Percentiles rank a stretch among this genome's conserved stretches.
Conservation (phyloP, 345 rosid species). For the Erucastrum elatum region DNA sequence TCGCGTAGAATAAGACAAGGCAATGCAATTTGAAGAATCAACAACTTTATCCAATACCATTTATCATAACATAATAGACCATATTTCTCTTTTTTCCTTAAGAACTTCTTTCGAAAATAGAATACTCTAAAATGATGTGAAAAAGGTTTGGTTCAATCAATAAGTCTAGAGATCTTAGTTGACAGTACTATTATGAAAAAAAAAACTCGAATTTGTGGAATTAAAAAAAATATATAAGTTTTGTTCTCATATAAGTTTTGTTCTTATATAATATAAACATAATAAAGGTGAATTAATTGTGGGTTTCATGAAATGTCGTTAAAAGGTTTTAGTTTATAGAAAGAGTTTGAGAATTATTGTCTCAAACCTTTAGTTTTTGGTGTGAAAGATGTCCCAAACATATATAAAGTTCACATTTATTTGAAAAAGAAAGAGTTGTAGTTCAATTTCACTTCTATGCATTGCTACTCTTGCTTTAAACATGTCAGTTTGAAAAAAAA, state of each 20-base stretch:
- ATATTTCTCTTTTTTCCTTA: not conserved
- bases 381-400: not conserved
- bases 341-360: not conserved
- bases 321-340: not conserved
- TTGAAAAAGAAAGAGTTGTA: not conserved
- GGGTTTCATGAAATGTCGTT: not conserved
- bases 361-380: not conserved
- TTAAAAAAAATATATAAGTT: no score
- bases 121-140: constrained; percentile 4
- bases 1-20: constrained; percentile 23
- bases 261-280: not conserved
- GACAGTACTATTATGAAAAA: not conserved
- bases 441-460: not conserved
- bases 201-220: no score
- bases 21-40: constrained; percentile 26
- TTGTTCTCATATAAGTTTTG: not conserved
- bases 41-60: constrained; percentile 18
- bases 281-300: not conserved
- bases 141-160: not conserved
- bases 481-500: no score
- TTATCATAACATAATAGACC: not conserved
- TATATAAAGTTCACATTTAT: not conserved
- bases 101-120: not conserved
- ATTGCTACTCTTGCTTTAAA: no score
- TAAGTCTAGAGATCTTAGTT: not conserved